Evolutionary conservation across 495 filamentous ascomycete genomes (phyloP), one percentile per base, ranked within the genome.

Genomic region (Lasiosphaeris hirsuta): DNA sequence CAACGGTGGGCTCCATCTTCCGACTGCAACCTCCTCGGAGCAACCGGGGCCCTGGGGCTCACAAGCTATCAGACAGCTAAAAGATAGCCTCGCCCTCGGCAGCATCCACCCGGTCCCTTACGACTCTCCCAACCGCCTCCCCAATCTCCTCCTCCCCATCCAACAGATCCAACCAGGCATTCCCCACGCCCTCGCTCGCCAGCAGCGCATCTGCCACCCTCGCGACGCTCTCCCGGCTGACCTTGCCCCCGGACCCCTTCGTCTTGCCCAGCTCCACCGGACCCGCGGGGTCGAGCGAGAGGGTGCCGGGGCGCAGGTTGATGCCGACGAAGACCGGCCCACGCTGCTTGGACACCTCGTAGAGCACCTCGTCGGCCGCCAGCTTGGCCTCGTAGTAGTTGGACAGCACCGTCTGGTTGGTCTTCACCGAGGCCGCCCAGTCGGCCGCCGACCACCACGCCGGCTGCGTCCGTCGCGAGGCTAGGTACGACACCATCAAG

Each of bases 341-440:
- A 9, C 75, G 63, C 54, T 66, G 61, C 59, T 77, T 75, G 37
- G 77, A 62, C 7, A 79, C 74, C 7, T 81, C 78, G 54, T 85
- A 87, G 57, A 92, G 73, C 42, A 78, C 84, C 70, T 90, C 84
- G 67, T 96, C 90, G 1, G 88, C 88, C 10, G 83, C 84, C 3
- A 87, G 65, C 69, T 93, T 94, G 47, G 90, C 90, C 51, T 86
- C 75, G 63, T 82, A 85, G 69, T 94, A 94, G 1, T 71, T 74
- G 43, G 84, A 78, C 4, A 90, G 73, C 0, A 79, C 65, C 19
- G 78, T 79, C 10, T 72, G 69, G 64, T 84, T 87, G 9, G 74
- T 69, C 50, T 81, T 68, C 13, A 78, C 67, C 0, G 80, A 71
- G 4, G 68, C 63, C 1, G 70, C 69, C 81, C 85, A 87, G 33